Evolutionary conservation across 306 rosid genomes (phyloP), one percentile per base, ranked within the genome.

Genomic region (Casuarina cunninghamiana): DNA sequence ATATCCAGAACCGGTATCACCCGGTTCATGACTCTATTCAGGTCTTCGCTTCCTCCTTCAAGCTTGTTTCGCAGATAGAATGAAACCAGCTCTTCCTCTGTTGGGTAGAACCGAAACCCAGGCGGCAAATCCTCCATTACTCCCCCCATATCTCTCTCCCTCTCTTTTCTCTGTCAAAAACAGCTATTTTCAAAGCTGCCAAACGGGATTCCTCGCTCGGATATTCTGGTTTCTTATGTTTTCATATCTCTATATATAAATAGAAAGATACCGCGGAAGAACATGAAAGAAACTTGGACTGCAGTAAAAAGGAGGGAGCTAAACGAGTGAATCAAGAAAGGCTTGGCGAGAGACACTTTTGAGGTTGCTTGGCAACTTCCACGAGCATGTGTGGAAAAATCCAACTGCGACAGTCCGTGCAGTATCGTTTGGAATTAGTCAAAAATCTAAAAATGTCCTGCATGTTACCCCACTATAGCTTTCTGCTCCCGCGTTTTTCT

Each of bases 81-180:
- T 0, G 88, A 82, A 55, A 94, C 78, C 37, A 94, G 77, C 71
- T 94, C 98, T 74, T 91, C 96, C 82, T 94, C 97, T 2, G 97
- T 94, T 0, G 97, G 98, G 81, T 86, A 92, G 85, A 94, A 94
- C 39, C 95, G 88, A 84, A 83, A 92, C 78, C 98, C 97, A 8
- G 93, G 94, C 74, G 92, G 76, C 71, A 89, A 80, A 70, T 82
- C 77, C 19, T 51, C 89, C 97, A 91, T 90, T 53, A 12, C 39
- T 57, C 32, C 54, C 8, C 43, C 19, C 6, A 44, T 54, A 12
- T 44, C 60, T 70, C 66, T 43, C 16, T 68, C 60, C 38, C 39
- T 9, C 39, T 3, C 42, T 3, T 11, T 55, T 2, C 63, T 2
- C 63, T n/a, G 19, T 1, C 50, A 16, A 17, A 39, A 15, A 63